Evolutionary conservation across 192 early-diverging fungal genomes (phyloP), one percentile per base, ranked within the genome.

Genomic region (Coemansia sp.): DNA sequence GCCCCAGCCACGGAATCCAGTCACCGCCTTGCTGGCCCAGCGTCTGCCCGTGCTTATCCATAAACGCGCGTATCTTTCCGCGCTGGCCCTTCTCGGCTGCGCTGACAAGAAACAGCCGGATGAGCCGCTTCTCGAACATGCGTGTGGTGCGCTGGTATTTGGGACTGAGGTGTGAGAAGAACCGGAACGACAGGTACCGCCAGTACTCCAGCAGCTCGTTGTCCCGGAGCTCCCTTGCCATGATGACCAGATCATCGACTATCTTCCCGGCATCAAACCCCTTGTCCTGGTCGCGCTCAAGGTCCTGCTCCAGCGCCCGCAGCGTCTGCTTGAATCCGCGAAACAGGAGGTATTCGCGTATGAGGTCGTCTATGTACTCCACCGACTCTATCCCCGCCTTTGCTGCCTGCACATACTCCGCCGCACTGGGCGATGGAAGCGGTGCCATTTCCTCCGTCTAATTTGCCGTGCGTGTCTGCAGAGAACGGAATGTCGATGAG

Each of bases 1-100:
- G 52, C 6, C 69, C 81, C 12, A 83, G 75, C 81, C 81, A 83
- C 15, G 81, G 81, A n/a, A 83, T 65, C 81, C 81, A 83, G 64
- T 83, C 81, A 54, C 79, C 79, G 49, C 71, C 75, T 48, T 83
- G 81, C 69, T 77, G 75, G 3, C 75, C 75, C 16, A 83, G 75
- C 58, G 56, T 39, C 8, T 45, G 59, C 21, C 81, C 81, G 37
- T 83, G 72, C 53, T 43, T 54, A 21, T 65, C 69, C 71, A 83
- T 74, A 26, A 75, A 83, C 56, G 39, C 56, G 0, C 81, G 81
- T 19, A 83, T 64, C 18, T 23, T 50, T 6, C 21, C 23, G 32
- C 72, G 71, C 69, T 63, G 48, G 11, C 44, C 65, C 21, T 58
- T 53, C 13, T 62, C 45, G n/a, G 71, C 49, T 9, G 81, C 81